Evolutionary conservation across 2,329 filamentous ascomycete species (phyloP).

Genomic region (Aspergillus sp.): DNA sequence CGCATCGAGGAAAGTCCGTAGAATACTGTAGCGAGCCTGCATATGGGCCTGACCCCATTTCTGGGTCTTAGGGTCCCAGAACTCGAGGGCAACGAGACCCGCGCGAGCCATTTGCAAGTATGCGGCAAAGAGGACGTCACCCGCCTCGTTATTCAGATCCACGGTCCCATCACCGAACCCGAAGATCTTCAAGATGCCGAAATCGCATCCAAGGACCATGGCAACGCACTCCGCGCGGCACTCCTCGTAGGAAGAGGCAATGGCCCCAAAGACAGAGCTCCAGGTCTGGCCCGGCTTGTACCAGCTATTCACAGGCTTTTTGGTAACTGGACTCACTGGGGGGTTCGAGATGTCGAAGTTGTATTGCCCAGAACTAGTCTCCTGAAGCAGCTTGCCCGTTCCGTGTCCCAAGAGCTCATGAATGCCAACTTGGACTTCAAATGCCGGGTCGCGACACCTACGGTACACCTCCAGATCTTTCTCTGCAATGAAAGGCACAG

Average conservation of each 20-base stretch:
- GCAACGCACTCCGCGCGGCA: slow-evolving; percentile 92
- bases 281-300: slow-evolving; percentile 96
- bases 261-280: slow-evolving; percentile 85
- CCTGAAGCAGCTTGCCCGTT: slow-evolving; percentile 89
- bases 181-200: slow-evolving; percentile 83
- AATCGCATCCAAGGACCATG: slow-evolving; percentile 87
- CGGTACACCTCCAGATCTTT: slow-evolving; percentile 75
- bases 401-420: slow-evolving; percentile 89
- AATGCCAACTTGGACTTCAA: slow-evolving; percentile 93
- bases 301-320: slow-evolving; percentile 76
- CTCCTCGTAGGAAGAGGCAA: slow-evolving; percentile 88
- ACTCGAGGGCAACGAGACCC: slow-evolving; percentile 83
- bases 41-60: slow-evolving; percentile 95
- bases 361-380: slow-evolving; percentile 75
- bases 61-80: slow-evolving; percentile 86
- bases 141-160: slow-evolving; percentile 72
- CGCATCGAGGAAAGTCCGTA: slow-evolving; percentile 72
- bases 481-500: slow-evolving; percentile 82
- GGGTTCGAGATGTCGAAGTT: slow-evolving; percentile 86
- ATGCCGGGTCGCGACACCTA: slow-evolving; percentile 79
- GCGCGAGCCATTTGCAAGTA: slow-evolving; percentile 94
- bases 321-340: slow-evolving; percentile 74
- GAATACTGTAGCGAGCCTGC: slow-evolving; percentile 85
- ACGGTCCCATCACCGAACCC: slow-evolving; percentile 76
- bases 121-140: slow-evolving; percentile 80